A percentile compares a stretch with the other conserved stretches of the same genome.
Evolutionary conservation across 176 grass and related monocot species (phyloP).

Genomic region (Musa acuminata): DNA sequence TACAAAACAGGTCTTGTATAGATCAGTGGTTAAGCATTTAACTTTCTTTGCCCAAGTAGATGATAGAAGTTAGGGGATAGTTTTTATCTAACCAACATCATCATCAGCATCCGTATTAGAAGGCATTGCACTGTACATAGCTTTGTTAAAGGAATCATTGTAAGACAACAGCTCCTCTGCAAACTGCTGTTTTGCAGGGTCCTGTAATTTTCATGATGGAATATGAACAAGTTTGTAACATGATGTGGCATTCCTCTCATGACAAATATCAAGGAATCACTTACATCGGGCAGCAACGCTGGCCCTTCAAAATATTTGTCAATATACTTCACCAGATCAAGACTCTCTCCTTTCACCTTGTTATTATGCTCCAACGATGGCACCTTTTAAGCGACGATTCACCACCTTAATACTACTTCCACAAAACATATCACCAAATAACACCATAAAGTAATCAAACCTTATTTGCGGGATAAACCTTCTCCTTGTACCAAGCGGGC

Average conservation of each 20-base stretch:
- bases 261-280: background rate
- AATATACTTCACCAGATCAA: conserved; percentile 66
- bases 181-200: conserved; percentile 50
- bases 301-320: conserved; percentile 54
- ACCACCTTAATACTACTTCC: too few species aligned
- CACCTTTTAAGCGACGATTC: conserved; percentile 25
- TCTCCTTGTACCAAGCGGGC: conserved; percentile 16
- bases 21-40: conserved; percentile 2
- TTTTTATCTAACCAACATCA: conserved; percentile 32
- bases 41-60: too few species aligned
- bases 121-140: conserved; percentile 24
- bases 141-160: conserved; percentile 32
- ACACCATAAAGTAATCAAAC: background rate
- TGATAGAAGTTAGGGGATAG: too few species aligned
- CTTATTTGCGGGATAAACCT: conserved; percentile 6
- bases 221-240: too few species aligned
- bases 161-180: conserved; percentile 51
- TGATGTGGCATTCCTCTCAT: too few species aligned
- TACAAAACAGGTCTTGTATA: background rate
- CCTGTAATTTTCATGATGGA: conserved; percentile 18
- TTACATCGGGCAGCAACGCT: conserved; percentile 54
- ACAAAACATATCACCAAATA: background rate
- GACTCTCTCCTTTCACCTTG: conserved; percentile 56
- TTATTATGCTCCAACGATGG: conserved; percentile 66
- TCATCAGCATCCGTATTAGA: conserved; percentile 24